These are phyloP conservation scores for Eruca vesicaria DNA, from an alignment of 441 rosid species.

Conservation along the genomic window DNA sequence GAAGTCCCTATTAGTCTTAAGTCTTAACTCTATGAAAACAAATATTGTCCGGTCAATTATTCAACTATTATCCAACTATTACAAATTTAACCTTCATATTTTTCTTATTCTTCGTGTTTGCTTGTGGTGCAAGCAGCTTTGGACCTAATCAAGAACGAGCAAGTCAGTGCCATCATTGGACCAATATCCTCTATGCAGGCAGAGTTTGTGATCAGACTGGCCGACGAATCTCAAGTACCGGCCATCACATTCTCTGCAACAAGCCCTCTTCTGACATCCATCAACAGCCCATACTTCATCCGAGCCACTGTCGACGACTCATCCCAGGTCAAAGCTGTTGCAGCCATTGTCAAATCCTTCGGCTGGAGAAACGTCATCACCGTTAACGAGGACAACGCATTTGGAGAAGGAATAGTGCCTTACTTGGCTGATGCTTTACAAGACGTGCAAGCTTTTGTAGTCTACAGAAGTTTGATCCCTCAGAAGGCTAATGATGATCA, in stretches of 20 bases:
- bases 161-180: slow-evolving; percentile 51
- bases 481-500: slow-evolving; percentile 22
- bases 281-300: slow-evolving; percentile 37
- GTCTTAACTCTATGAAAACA: background rate
- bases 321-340: slow-evolving; percentile 43
- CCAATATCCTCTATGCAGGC: slow-evolving; percentile 44
- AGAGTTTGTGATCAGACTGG: slow-evolving; percentile 33
- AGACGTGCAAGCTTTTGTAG: slow-evolving; percentile 9
- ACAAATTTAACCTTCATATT: background rate
- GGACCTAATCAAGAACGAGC: slow-evolving; percentile 42
- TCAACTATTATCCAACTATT: background rate
- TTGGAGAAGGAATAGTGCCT: slow-evolving; percentile 43
- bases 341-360: slow-evolving; percentile 30
- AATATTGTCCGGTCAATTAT: background rate
- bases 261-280: slow-evolving; percentile 40
- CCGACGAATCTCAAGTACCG: slow-evolving; percentile 39
- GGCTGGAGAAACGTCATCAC: slow-evolving; percentile 38
- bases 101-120: background rate
- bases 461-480: slow-evolving; percentile 31
- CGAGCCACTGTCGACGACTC: slow-evolving; percentile 40
- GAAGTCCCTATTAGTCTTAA: background rate
- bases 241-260: slow-evolving; percentile 45
- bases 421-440: slow-evolving; percentile 38
- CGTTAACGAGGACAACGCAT: slow-evolving; percentile 38
- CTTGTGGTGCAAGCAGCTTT: slow-evolving; percentile 38